Evolutionary conservation across 2,329 filamentous ascomycete genomes (phyloP), one percentile per base, ranked within the genome.

Genomic region (Penicillium freii): DNA sequence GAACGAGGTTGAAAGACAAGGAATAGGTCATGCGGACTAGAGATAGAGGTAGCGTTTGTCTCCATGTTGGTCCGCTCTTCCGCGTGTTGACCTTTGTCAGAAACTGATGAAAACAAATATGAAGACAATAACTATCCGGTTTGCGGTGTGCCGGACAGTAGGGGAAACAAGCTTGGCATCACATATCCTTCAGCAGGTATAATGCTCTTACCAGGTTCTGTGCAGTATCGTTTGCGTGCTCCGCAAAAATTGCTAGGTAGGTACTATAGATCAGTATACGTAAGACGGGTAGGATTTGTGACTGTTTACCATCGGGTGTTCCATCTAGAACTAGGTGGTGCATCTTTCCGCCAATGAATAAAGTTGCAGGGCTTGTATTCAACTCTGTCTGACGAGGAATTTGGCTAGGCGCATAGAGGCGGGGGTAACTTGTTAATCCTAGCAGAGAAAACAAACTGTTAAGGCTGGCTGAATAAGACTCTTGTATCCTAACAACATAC

Each of bases 281-380:
- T 27, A 21, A 40, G n/a, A 15, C 11, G 5, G 19, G 38, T 15
- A 31, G 5, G 19, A 15, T 21, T 21, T 13, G 11, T 21, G 19
- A 15, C 5, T 40, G 4, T 5, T 3, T 65, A 66, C 68, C 62
- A 66, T 70, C 67, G 52, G 34, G 23, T 33, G 63, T 70, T 43
- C 61, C 59, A 62, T 70, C 63, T 42, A 69, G 45, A 49, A 59
- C 58, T 49, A 70, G 59, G 33, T 70, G 54, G 53, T 69, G 59
- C 65, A 68, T 71, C 36, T 65, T 65, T 53, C 68, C 63, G 23
- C 19, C 50, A 31, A 69, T 23, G 25, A 62, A 63, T 23, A 67
- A 61, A 51, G 63, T 67, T 51, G 64, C 62, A 53, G 66, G 58
- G 56, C 66, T 68, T 56, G 56, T 63, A 56, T 63, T 58, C 33